Percentiles rank a stretch among this genome's conserved stretches.
Conservation (phyloP, 257 asterid species). For the Solanum neorickii region DNA sequence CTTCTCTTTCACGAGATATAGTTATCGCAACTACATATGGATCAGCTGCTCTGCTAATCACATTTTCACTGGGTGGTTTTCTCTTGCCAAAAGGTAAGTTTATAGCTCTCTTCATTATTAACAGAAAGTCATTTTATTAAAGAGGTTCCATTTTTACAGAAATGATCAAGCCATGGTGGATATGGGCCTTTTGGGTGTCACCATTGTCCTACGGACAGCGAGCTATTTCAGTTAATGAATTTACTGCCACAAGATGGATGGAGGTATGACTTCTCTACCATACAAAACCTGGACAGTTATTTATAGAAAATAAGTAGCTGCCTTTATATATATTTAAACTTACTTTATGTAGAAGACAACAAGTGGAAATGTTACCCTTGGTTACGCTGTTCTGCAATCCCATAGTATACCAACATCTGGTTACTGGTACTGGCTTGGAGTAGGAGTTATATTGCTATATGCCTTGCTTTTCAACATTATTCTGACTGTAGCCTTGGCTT, state of each 20-base stretch:
- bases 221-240: conserved; percentile 73
- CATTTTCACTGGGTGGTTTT: conserved; percentile 78
- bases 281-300: not conserved
- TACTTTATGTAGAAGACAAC: conserved; percentile 31
- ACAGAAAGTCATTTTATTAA: not conserved
- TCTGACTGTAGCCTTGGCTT: conserved; percentile 54
- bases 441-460: conserved; percentile 48
- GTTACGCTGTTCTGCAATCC: conserved; percentile 33
- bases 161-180: conserved; percentile 91
- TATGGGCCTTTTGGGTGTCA: conserved; percentile 83
- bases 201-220: conserved; percentile 78
- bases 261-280: conserved; percentile 30
- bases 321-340: not conserved
- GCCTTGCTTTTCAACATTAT: conserved; percentile 51
- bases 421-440: conserved; percentile 82
- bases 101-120: not conserved
- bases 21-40: conserved; percentile 73
- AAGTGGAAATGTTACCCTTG: conserved; percentile 38
- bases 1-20: conserved; percentile 75
- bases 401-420: conserved; percentile 46
- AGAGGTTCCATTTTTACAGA: conserved; percentile 22
- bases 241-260: conserved; percentile 70
- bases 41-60: conserved; percentile 62
- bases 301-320: not conserved
- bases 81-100: conserved; percentile 59